Evolutionary conservation across 2,329 filamentous ascomycete genomes (phyloP).

Genomic region (Clonostachys solani): DNA sequence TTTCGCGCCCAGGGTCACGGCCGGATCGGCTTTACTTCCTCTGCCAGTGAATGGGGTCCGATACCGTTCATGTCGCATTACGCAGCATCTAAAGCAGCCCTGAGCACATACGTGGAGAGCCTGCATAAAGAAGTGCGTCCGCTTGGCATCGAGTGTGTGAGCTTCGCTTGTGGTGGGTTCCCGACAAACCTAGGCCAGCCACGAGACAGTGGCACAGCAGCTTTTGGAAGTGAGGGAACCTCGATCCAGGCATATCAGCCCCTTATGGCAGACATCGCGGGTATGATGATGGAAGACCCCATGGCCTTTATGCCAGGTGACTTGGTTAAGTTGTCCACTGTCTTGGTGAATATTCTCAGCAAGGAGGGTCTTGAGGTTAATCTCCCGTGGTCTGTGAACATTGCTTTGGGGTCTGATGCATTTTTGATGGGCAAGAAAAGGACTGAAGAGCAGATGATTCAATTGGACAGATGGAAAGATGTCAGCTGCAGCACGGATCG

Average conservation of each 20-base stretch:
- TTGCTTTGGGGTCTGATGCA: conserved; percentile 22
- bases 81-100: conserved; percentile 18
- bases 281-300: conserved; percentile 11
- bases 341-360: conserved; percentile 19
- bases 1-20: conserved; percentile 15
- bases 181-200: conserved; percentile 18
- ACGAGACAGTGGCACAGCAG: conserved; percentile 7
- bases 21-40: conserved; percentile 20
- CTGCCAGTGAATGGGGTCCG: conserved; percentile 15
- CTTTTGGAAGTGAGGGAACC: conserved; percentile 6
- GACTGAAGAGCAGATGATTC: conserved; percentile 9
- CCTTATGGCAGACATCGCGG: conserved; percentile 11
- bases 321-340: conserved; percentile 10
- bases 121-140: conserved; percentile 19
- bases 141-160: conserved; percentile 17
- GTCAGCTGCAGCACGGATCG: conserved; percentile 14
- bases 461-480: conserved; percentile 14
- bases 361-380: conserved; percentile 14
- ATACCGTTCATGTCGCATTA: conserved; percentile 23
- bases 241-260: conserved; percentile 10
- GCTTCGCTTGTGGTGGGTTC: conserved; percentile 24
- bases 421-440: conserved; percentile 13
- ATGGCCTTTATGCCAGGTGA: conserved; percentile 18
- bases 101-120: conserved; percentile 17
- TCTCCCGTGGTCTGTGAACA: conserved; percentile 14